Evolutionary conservation across 2,329 filamentous ascomycete genomes (phyloP).

Genomic region (Talaromyces sp.): DNA sequence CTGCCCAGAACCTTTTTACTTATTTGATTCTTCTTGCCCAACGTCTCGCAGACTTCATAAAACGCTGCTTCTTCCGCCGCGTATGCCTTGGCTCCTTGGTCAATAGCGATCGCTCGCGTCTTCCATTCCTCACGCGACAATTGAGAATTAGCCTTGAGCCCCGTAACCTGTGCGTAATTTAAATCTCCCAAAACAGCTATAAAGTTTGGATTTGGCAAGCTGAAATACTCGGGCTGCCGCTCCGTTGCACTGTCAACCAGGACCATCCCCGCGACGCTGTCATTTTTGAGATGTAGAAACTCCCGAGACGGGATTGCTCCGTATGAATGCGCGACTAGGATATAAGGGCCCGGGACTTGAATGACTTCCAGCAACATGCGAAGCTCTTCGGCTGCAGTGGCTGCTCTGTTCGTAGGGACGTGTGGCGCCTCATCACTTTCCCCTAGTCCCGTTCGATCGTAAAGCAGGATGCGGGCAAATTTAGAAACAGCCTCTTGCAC

Average conservation of each 20-base stretch:
- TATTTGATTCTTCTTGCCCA: conserved; percentile 29
- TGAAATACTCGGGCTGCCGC: conserved; percentile 25
- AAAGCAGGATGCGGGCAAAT: conserved; percentile 28
- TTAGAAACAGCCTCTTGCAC: conserved; percentile 25
- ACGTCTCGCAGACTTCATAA: conserved; percentile 21
- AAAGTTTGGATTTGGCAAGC: conserved; percentile 27
- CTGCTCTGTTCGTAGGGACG: conserved; percentile 14
- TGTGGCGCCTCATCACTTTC: conserved; percentile 23
- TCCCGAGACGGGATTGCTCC: conserved; percentile 37
- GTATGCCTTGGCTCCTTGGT: conserved; percentile 17
- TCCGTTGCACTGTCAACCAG: conserved; percentile 35
- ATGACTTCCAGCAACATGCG: conserved; percentile 22
- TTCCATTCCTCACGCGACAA: conserved; percentile 33
- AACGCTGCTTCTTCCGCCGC: conserved; percentile 20
- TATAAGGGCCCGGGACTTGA: conserved; percentile 22
- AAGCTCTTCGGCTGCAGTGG: conserved; percentile 27
- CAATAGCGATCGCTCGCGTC: conserved; percentile 25
- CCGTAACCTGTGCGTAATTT: conserved; percentile 28
- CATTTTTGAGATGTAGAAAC: conserved; percentile 29
- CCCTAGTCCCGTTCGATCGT: conserved; percentile 37
- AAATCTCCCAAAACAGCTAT: conserved; percentile 26
- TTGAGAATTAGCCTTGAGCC: conserved; percentile 23
- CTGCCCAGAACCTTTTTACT: conserved; percentile 21
- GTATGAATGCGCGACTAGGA: conserved; percentile 38
- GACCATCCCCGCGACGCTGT: conserved; percentile 32